Evolutionary conservation across 2,329 filamentous ascomycete species (phyloP).

Genomic region (Penicillium sp.): DNA sequence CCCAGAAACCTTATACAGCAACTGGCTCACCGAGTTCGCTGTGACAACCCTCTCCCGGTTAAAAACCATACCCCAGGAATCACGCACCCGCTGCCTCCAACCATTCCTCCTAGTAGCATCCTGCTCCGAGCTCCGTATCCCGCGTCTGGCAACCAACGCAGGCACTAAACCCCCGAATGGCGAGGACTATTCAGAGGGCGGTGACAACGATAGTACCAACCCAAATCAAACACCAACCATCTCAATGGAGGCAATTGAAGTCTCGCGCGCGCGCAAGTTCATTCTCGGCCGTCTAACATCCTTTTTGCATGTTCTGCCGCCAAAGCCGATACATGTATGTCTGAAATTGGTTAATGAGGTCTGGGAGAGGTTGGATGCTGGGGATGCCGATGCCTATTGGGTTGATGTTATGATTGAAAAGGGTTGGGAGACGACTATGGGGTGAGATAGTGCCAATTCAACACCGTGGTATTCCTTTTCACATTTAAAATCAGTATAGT

Average conservation of each 20-base stretch:
- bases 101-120: conserved; percentile 53
- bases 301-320: conserved; percentile 48
- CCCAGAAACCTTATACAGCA: conserved; percentile 24
- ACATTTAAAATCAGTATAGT: background rate
- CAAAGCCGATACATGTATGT: conserved; percentile 52
- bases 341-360: conserved; percentile 53
- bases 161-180: background rate
- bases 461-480: background rate
- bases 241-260: conserved; percentile 44
- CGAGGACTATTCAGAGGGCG: background rate
- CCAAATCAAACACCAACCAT: conserved; percentile 29
- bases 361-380: conserved; percentile 52
- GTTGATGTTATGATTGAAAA: conserved; percentile 58
- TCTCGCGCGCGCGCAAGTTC: conserved; percentile 50
- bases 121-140: conserved; percentile 51
- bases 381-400: conserved; percentile 50
- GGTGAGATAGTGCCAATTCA: conserved; percentile 11
- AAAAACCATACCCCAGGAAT: conserved; percentile 51
- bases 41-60: conserved; percentile 51
- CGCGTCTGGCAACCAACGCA: conserved; percentile 28
- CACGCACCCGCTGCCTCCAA: conserved; percentile 54
- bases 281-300: conserved; percentile 51
- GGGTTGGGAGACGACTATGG: conserved; percentile 57
- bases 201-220: conserved; percentile 21
- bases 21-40: conserved; percentile 52